Conservation (phyloP, 2,329 filamentous ascomycete species). For the Fusarium sarcochroum region DNA sequence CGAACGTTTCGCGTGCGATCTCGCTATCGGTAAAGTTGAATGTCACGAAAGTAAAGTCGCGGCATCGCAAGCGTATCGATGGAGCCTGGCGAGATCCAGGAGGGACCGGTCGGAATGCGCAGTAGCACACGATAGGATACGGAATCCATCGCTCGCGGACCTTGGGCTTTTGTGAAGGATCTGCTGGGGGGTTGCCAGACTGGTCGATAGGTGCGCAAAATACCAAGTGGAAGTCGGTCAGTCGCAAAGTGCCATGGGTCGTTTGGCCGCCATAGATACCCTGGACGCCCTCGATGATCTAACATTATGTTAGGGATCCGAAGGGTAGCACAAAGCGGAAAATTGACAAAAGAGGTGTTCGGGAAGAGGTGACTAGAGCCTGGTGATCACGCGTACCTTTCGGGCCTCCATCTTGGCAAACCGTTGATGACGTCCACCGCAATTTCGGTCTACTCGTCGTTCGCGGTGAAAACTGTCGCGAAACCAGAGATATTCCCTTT, state of each 20-base stretch:
- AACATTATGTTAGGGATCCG: conserved; percentile 35
- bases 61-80: conserved; percentile 87
- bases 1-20: conserved; percentile 86
- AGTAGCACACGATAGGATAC: conserved; percentile 90
- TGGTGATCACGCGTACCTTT: conserved; percentile 53
- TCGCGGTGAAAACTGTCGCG: background rate
- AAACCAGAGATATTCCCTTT: background rate
- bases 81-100: conserved; percentile 78
- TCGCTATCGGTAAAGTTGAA: conserved; percentile 86
- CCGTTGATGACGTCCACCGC: conserved; percentile 11
- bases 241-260: conserved; percentile 69
- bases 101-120: conserved; percentile 81
- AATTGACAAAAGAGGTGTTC: conserved; percentile 2
- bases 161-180: conserved; percentile 49
- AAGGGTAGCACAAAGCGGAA: background rate
- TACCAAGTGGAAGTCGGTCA: conserved; percentile 74
- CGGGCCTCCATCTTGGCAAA: conserved; percentile 56
- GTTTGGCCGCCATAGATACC: conserved; percentile 72
- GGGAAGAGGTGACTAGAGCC: conserved; percentile 6
- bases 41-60: conserved; percentile 94
- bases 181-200: conserved; percentile 39
- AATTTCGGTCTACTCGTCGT: background rate
- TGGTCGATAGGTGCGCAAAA: conserved; percentile 62
- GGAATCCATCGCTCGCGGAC: conserved; percentile 88
- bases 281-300: conserved; percentile 71